A percentile compares a stretch with the other conserved stretches of the same genome.
These are phyloP conservation scores for Rhynchosporium secalis DNA, from an alignment of 2,329 filamentous ascomycete species.

Conservation along the genomic window DNA sequence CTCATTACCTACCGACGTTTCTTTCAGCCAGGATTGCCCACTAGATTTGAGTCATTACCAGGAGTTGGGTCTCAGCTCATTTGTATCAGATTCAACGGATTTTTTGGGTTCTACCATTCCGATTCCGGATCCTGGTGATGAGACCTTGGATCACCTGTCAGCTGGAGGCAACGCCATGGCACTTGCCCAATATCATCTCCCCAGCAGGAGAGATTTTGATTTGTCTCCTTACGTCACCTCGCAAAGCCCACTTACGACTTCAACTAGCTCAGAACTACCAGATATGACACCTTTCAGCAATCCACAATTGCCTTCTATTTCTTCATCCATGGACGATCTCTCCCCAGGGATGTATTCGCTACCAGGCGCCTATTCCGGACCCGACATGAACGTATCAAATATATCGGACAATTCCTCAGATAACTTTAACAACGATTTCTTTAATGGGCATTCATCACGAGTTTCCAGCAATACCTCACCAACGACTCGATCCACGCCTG, in stretches of 20 bases:
- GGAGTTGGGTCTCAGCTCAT: slow-evolving; percentile 3
- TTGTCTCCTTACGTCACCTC: neutral
- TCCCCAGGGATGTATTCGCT: slow-evolving; percentile 5
- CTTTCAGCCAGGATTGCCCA: neutral
- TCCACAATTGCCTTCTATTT: neutral
- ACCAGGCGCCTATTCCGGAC: neutral
- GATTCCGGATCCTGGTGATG: slow-evolving; percentile 7
- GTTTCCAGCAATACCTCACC: neutral
- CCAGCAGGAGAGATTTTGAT: slow-evolving; percentile 1
- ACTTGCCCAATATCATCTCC: neutral
- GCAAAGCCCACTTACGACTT: neutral
- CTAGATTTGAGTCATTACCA: neutral
- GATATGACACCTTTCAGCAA: slow-evolving; percentile 7
- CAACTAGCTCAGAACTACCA: slow-evolving; percentile 8
- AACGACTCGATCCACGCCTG: neutral
- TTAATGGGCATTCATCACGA: neutral
- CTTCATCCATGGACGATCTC: neutral
- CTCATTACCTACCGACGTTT: slow-evolving; percentile 5
- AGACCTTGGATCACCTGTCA: slow-evolving; percentile 13
- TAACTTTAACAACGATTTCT: neutral
- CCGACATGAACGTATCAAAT: neutral
- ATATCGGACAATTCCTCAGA: neutral
- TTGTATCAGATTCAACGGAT: neutral
- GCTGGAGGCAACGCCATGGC: slow-evolving; percentile 12
- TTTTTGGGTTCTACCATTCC: neutral